Conservation (phyloP, 1,284 basidiomycete genomes). For the Cutaneotrichosporon sp. region DNA sequence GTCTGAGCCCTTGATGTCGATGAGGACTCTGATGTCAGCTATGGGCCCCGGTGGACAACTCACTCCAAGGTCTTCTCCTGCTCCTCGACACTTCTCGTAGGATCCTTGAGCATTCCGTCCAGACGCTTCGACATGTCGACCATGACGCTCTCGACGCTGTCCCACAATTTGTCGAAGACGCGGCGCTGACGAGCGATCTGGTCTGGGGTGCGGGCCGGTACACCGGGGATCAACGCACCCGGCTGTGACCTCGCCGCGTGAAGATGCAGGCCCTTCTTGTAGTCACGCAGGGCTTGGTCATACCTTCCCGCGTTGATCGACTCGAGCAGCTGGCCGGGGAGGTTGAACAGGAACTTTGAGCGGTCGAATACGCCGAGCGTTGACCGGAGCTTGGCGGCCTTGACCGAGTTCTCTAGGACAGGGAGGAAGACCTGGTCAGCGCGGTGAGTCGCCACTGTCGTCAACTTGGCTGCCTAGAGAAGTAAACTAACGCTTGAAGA, state of each 20-base stretch:
- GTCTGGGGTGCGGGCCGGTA: constrained; percentile 57
- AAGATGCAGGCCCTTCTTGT: constrained; percentile 94
- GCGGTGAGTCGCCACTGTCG: constrained; percentile 66
- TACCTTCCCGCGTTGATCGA: constrained; percentile 76
- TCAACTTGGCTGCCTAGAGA: constrained; percentile 2
- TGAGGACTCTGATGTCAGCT: constrained; percentile 64
- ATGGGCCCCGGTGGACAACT: constrained; percentile 32
- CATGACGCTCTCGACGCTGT: constrained; percentile 91
- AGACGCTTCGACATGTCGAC: constrained; percentile 80
- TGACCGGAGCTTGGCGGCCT: constrained; percentile 86
- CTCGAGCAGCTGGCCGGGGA: constrained; percentile 88
- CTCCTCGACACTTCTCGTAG: constrained; percentile 75
- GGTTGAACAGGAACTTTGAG: constrained; percentile 97
- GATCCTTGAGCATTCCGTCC: constrained; percentile 74
- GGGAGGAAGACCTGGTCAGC: constrained; percentile 96
- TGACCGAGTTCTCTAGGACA: constrained; percentile 91
- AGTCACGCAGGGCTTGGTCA: constrained; percentile 89
- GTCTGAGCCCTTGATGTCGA: constrained; percentile 71
- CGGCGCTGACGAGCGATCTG: constrained; percentile 74
- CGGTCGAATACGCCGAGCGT: constrained; percentile 95
- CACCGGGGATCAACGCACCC: constrained; percentile 67
- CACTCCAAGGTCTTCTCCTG: constrained; percentile 97
- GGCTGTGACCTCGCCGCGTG: constrained; percentile 71
- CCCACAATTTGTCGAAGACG: constrained; percentile 96
- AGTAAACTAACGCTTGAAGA: constrained; percentile 69